Evolutionary conservation across 2,329 filamentous ascomycete species (phyloP).

Genomic region (Tolypocladium pustulatum): DNA sequence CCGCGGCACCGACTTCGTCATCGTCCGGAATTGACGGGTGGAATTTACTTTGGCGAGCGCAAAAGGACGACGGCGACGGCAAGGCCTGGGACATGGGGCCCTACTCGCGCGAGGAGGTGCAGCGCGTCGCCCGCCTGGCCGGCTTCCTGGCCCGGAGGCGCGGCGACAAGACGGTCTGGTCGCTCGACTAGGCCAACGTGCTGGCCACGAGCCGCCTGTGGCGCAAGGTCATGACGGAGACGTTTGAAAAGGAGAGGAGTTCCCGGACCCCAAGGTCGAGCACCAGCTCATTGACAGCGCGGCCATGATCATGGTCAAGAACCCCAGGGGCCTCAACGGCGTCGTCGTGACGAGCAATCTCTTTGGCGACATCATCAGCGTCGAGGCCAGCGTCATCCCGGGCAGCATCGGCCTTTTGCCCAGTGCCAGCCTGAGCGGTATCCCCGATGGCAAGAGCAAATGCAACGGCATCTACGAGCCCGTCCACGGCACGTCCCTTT

Average conservation of each 20-base stretch:
- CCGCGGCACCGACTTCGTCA: conserved; percentile 80
- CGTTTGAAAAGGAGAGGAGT: conserved; percentile 82
- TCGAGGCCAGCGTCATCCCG: conserved; percentile 91
- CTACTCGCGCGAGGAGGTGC: conserved; percentile 76
- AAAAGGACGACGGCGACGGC: conserved; percentile 54
- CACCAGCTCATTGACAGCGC: conserved; percentile 93
- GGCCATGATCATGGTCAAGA: conserved; percentile 98
- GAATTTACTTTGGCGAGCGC: conserved; percentile 91
- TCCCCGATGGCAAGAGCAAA: conserved; percentile 73
- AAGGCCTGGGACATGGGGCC: conserved; percentile 76
- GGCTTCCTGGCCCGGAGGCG: conserved; percentile 70
- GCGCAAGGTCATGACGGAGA: conserved; percentile 76
- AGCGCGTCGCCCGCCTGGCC: conserved; percentile 75
- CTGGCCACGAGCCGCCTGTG: conserved; percentile 83
- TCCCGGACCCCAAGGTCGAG: conserved; percentile 71
- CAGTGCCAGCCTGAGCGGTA: conserved; percentile 74
- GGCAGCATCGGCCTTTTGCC: conserved; percentile 82
- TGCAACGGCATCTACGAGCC: conserved; percentile 97
- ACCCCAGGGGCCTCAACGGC: conserved; percentile 77
- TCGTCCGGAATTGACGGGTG: conserved; percentile 88
- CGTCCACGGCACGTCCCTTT: conserved; percentile 63
- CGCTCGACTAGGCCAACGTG: conserved; percentile 93
- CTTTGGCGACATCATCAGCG: conserved; percentile 92
- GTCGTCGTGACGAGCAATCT: conserved; percentile 88
- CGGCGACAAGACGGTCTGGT: conserved; percentile 62